Percentiles rank a stretch among this genome's conserved stretches.
phyloP scores from a whole-genome alignment of 140 eudicot species.

The Anethum foeniculum region DNA sequence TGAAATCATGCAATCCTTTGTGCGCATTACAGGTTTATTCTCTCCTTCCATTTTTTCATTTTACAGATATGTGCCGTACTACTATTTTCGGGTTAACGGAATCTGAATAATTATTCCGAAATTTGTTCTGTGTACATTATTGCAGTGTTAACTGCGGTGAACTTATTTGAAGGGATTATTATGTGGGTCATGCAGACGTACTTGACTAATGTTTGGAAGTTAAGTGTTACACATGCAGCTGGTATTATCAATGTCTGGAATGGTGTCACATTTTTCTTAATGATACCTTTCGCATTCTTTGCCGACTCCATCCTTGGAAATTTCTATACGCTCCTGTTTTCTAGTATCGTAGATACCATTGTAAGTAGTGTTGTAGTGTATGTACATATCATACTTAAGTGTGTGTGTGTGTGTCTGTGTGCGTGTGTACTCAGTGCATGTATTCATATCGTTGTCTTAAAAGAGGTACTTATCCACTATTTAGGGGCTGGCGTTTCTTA shows the following conservation, averaged over 20 bases:
- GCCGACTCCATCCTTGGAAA: conserved; percentile 17
- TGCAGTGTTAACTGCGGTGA: conserved; percentile 4
- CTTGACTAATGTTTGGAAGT: conserved; percentile 24
- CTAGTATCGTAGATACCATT: conserved; percentile 2
- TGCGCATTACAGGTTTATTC: neutral
- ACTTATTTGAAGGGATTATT: conserved; percentile 8
- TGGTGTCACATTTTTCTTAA: neutral
- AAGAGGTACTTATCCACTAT: neutral
- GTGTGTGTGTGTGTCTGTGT: neutral
- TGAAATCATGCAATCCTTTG: neutral
- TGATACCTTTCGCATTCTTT: neutral
- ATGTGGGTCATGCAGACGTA: conserved; percentile 21
- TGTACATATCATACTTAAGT: neutral
- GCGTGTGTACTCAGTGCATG: neutral
- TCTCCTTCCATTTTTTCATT: neutral
- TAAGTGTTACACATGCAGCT: conserved; percentile 25
- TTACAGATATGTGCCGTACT: no score
- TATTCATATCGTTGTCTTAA: neutral
- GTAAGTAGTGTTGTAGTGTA: neutral
- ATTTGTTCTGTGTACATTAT: neutral
- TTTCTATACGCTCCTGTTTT: conserved; percentile 16
- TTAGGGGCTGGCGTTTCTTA: conserved; percentile 25
- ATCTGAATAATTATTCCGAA: neutral
- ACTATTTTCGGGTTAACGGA: neutral
- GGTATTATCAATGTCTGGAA: conserved; percentile 17